Percentiles rank a stretch among this genome's conserved stretches.
phyloP scores from a whole-genome alignment of 257 asterid species.

The Oldenlandia corymbosa region DNA sequence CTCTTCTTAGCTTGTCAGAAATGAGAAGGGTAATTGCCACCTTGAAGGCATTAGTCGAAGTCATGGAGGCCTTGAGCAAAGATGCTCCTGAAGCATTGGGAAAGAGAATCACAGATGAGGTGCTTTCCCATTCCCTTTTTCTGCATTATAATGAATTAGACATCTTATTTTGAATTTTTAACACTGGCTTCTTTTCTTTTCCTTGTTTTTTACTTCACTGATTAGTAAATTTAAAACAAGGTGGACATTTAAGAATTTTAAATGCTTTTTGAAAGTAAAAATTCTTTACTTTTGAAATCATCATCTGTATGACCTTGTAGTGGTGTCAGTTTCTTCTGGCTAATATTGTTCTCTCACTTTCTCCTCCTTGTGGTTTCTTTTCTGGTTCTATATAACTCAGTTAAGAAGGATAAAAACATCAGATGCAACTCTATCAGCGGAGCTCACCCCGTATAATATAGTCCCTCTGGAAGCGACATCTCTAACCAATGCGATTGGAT shows the following conservation, averaged over 20 bases:
- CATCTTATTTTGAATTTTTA: not conserved
- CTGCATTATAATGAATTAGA: not conserved
- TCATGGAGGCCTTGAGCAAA: slow-evolving; percentile 82
- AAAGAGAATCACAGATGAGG: slow-evolving; percentile 81
- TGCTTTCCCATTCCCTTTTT: slow-evolving; percentile 18
- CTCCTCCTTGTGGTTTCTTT: slow-evolving; percentile 11
- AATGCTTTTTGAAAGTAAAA: not conserved
- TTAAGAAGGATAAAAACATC: slow-evolving; percentile 75
- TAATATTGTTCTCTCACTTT: slow-evolving; percentile 7
- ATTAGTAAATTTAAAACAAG: not conserved
- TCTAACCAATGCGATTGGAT: slow-evolving; percentile 78
- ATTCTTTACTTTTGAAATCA: not conserved
- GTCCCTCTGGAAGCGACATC: slow-evolving; percentile 88
- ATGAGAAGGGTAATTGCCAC: slow-evolving; percentile 74
- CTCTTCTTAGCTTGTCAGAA: slow-evolving; percentile 61
- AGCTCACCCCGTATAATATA: slow-evolving; percentile 76
- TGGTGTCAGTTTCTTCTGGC: slow-evolving; percentile 1
- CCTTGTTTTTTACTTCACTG: not conserved
- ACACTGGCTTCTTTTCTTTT: not conserved
- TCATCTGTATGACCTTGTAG: not conserved
- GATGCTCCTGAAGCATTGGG: slow-evolving; percentile 81
- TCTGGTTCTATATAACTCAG: slow-evolving; percentile 43
- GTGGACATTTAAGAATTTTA: not conserved
- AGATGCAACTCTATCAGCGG: slow-evolving; percentile 66
- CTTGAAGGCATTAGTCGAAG: slow-evolving; percentile 91